Base-by-base conservation (phyloP, 73 alveolate genomes). In the Stentor coeruleus region DNA sequence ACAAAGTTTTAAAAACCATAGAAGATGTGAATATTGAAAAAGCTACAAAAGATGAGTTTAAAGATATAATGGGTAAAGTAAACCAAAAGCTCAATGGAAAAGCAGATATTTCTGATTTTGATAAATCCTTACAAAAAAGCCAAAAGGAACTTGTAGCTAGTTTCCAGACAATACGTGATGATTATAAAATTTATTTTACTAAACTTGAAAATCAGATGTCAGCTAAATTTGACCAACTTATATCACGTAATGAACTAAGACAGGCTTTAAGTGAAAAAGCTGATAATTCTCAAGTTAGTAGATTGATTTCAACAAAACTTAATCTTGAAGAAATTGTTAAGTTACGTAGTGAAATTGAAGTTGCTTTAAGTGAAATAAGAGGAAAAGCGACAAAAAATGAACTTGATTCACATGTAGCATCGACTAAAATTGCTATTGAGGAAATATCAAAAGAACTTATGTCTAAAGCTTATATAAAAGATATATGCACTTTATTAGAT, bases 361-460 rank as follows among this genome's bases (percentile, higher is more conserved):
- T 20, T 14, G 3, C 38, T n/a, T 33, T 75, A 14, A 15, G 38
- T 20, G 72, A 40, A n/a, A 31, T 75, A 14, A 40, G 39, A 40
- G 77, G 15, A 1, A 15, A 35, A 0, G 83, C 83, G 1, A 20
- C 28, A 15, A 39, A n/a, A n/a, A 28, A 31, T 0, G 72, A 75
- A 1, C 41, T 75, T 15, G 83, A 75, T 30, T 39, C 26, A 1
- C 83, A 75, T 2, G 38, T 75, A 6, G 26, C 28, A 37, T 20
- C 59, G 2, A 75, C 83, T 35, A 75, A 75, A 33, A 39, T 31
- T 74, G 91, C 93, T 30, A 74, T 95, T 59, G 99, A 95, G 81
- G 97, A 95, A 74, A 82, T 95, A 11, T 86, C 85, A 20, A 87
- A 91, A 66, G 98, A 95, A 59, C 81, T 95, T 85, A 85, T 92